Base-by-base conservation (phyloP, 352 stramenopile genomes). In the Phytopythium litorale region DNA sequence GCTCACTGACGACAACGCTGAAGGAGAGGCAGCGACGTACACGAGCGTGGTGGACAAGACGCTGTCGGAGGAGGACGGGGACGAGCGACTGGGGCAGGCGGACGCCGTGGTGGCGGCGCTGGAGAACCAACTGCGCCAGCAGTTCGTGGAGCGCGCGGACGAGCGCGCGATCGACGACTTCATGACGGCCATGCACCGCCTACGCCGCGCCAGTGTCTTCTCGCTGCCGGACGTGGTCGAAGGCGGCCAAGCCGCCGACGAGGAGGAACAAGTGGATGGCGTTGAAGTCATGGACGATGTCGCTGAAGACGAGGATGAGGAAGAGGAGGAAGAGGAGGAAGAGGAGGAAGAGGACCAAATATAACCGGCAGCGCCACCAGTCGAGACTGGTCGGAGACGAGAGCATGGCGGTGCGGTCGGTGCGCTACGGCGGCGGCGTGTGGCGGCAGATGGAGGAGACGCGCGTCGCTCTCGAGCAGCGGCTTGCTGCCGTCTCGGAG, bases 121-220 rank as follows among this genome's bases (percentile, higher is more conserved):
- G 13, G 81, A 92, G 64, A 83, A 89, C 23, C 63, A 86, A 23
- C 59, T 92, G 33, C 79, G 81, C 5, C 68, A 84, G 56, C 77
- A 78, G 48, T 90, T 92, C 53, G 61, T 92, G 6, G 73, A 81
- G 55, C 67, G 73, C n/a, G 75, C 81, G 8, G 79, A 92, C 57
- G 76, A 82, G 56, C 63, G 43, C 2, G 62, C 79, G 19, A 88
- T 92, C 50, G 81, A 91, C 12, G 78, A 88, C 68, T 92, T 77
- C 62, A 88, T 86, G 70, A 63, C 33, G 25, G 81, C 83, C n/a
- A 65, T 92, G 43, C 68, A 88, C 58, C 78, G 83, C 38, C 67
- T 92, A 23, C 83, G 72, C 7, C 80, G 79, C 52, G 62, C 77
- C 64, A 85, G 62, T 25, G 30, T 79, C 11, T 68, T 75, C n/a